Evolutionary conservation across 352 stramenopile genomes (phyloP).

Genomic region (Blastocystis sp.): DNA sequence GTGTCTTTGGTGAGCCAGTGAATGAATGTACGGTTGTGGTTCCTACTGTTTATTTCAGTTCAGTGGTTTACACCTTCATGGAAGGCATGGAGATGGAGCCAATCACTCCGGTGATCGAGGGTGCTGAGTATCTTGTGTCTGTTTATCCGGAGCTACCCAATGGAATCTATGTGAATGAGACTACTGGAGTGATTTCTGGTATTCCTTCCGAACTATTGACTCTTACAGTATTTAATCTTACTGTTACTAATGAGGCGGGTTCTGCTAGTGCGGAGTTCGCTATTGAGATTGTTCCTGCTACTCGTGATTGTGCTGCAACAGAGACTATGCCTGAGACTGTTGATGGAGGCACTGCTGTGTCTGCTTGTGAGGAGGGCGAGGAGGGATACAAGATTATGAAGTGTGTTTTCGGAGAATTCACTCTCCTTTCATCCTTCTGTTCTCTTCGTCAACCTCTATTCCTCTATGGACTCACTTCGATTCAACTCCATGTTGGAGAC

Average conservation of each 20-base stretch:
- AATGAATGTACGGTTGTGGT: neutral
- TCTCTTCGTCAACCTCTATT: neutral
- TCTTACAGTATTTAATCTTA: neutral
- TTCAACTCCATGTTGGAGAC: neutral
- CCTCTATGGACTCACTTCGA: neutral
- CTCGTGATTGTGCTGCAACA: neutral
- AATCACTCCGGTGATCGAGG: constrained; percentile 2
- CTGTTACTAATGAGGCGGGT: neutral
- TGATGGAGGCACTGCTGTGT: neutral
- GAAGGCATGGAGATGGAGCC: constrained; percentile 24
- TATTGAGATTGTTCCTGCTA: neutral
- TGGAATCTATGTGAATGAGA: neutral
- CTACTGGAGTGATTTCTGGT: constrained; percentile 27
- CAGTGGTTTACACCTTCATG: neutral
- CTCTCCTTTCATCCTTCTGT: neutral
- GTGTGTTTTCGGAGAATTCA: neutral
- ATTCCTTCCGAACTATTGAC: neutral
- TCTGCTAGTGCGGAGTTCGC: neutral
- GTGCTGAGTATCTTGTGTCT: neutral
- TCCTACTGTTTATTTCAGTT: constrained; percentile 13
- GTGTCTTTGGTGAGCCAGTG: neutral
- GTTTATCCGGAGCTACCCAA: neutral
- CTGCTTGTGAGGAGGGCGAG: neutral
- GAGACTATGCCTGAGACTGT: neutral
- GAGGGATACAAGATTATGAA: neutral